Base-by-base conservation (phyloP, 148 eudicot genomes). In the Bassia scoparia region DNA sequence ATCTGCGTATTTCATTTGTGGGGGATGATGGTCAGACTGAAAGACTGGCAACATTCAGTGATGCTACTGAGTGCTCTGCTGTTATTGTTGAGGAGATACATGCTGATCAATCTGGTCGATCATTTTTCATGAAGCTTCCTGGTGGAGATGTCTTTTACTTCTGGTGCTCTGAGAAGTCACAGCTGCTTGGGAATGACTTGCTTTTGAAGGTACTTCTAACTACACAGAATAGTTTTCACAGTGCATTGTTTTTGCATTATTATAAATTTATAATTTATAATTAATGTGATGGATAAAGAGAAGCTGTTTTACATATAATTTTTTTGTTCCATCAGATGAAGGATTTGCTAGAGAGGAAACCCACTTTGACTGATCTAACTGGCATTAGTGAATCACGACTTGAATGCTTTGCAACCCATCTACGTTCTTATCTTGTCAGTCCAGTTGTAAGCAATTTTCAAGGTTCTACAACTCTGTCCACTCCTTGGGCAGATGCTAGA, bases 81-180 rank as follows among this genome's bases (percentile, higher is more conserved):
- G 81, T 88, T 41, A 80, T 62, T 49, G 83, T 91, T 73, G 93
- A 88, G 74, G 91, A 80, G 67, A 88, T 95, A 18, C 63, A 78
- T 4, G 87, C 90, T 11, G 98, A 95, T 79, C 84, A 74, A 49
- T 91, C 96, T 68, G 96, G 98, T 41, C 84, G 96, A 62, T 95
- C 96, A 34, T 95, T 95, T 76, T 55, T 84, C 21, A 48, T 95
- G 30, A 86, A 79, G 74, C 70, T 81, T 31, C 75, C 87, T 43
- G 83, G 74, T 53, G 76, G 76, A 33, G 83, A 81, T 52, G 71
- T 76, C 24, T 79, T 81, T 52, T 89, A 91, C 74, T 95, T 87
- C 82, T 95, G 98, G 98, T 89, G 93, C 77, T 87, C 96, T 14
- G 98, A 91, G 80, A 91, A 85, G 77, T 91, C 96, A 8, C 79